Evolutionary conservation across 2,329 filamentous ascomycete species (phyloP).

Genomic region (Aspergillus sergii): DNA sequence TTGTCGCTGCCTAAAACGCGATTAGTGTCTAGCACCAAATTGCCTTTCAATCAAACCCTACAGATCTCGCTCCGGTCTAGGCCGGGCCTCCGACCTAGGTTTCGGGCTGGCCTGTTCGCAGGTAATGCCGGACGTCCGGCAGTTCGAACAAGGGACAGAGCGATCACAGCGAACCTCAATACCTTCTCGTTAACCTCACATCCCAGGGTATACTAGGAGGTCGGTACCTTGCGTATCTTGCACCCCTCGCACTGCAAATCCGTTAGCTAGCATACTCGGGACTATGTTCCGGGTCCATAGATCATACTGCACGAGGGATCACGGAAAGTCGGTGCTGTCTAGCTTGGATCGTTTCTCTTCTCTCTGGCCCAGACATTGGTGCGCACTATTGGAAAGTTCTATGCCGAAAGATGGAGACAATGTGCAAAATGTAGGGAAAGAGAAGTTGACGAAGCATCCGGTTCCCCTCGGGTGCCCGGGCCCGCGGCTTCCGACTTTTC

Average conservation of each 20-base stretch:
- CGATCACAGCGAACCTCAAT: conserved; percentile 23
- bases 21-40: neutral
- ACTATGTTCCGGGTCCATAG: neutral
- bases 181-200: neutral
- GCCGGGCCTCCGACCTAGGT: conserved; percentile 6
- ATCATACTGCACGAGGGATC: conserved; percentile 23
- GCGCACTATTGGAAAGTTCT: neutral
- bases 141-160: conserved; percentile 21
- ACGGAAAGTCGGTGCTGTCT: conserved; percentile 17
- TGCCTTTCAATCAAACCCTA: neutral
- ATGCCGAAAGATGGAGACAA: neutral
- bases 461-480: neutral
- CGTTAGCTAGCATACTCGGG: neutral
- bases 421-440: neutral
- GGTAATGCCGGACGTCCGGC: conserved; percentile 13
- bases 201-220: too few species aligned
- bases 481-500: neutral
- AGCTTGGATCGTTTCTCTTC: conserved; percentile 18
- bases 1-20: conserved; percentile 8
- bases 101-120: conserved; percentile 12
- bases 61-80: conserved; percentile 10
- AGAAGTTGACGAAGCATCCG: neutral
- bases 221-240: conserved; percentile 22
- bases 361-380: neutral
- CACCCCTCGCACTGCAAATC: conserved; percentile 24